phyloP scores from a whole-genome alignment of 2,329 filamentous ascomycete genomes.

The Diaporthe humulicola region DNA sequence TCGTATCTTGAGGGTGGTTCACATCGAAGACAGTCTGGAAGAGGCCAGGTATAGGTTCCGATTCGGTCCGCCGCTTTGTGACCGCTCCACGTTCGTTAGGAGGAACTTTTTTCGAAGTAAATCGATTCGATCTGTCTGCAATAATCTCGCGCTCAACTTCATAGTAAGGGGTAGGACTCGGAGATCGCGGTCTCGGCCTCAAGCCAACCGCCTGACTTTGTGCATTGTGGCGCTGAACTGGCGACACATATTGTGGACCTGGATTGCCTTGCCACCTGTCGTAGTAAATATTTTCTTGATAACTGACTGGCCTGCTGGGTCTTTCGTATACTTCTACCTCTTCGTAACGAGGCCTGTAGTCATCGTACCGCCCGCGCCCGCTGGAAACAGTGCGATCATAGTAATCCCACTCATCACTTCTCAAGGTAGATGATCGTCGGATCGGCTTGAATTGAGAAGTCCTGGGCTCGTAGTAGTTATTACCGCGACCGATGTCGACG shows the following conservation, averaged over 20 bases:
- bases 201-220: background rate
- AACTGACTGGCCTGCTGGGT: background rate
- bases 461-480: background rate
- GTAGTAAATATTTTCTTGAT: background rate
- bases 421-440: background rate
- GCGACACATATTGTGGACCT: background rate
- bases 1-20: background rate
- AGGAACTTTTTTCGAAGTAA: background rate
- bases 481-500: background rate
- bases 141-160: background rate
- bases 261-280: background rate
- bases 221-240: background rate
- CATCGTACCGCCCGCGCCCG: background rate
- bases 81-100: accelerated
- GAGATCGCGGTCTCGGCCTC: background rate
- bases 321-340: background rate
- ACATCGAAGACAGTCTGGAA: conserved; percentile 17
- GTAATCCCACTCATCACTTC: background rate
- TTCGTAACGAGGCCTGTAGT: background rate
- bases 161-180: background rate
- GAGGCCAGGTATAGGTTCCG: background rate
- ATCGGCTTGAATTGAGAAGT: background rate
- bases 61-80: background rate
- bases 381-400: background rate
- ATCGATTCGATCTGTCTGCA: background rate